Base-by-base conservation (phyloP, 2,329 filamentous ascomycete species). In the Diaporthe longicolla region DNA sequence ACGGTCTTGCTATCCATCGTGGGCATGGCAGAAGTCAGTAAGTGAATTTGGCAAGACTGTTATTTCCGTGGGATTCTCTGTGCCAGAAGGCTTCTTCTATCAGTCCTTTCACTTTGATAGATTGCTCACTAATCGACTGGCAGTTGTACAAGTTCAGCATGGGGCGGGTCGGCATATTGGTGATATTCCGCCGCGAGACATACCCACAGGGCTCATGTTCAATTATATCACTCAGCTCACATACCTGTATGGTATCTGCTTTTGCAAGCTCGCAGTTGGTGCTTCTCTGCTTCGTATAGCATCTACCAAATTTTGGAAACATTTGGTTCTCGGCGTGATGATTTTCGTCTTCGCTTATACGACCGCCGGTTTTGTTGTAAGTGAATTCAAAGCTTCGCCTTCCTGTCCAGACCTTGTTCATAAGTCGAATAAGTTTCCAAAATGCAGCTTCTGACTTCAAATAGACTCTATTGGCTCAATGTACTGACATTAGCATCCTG, bases 391-490 rank as follows among this genome's bases (percentile, higher is more conserved):
- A 37, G 15, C 8, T 37, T 1, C 43, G 10, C 7, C 11, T 52
- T 3, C 32, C 19, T 11, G 4, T 29, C n/a, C 11, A 7, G 45
- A 37, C 26, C 13, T 52, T 66, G 7, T 52, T 52, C 45, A 4
- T 9, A 24, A 26, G 8, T 21, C 45, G 3, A 66, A 9, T 1
- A 26, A 52, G 13, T 17, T 15, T 7, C 15, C 9, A 26, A 32
- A 48, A 13, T 40, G 13, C 45, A 52, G 4, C 19, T 2, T 4
- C n/a, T 66, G 13, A 79, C 21, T 43, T 32, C 24, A 9, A n/a
- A 1, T 17, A 83, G 79, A 88, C 87, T 0, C 75, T 89, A 1
- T 72, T 89, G 2, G 78, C 88, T 1, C 86, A 89, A 73, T 89
- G 88, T 65, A 83, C 82, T 8, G 82, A 88, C 55, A 78, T 89